Evolutionary conservation across 75 land plant species (phyloP).

Genomic region (Picea sitchensis): DNA sequence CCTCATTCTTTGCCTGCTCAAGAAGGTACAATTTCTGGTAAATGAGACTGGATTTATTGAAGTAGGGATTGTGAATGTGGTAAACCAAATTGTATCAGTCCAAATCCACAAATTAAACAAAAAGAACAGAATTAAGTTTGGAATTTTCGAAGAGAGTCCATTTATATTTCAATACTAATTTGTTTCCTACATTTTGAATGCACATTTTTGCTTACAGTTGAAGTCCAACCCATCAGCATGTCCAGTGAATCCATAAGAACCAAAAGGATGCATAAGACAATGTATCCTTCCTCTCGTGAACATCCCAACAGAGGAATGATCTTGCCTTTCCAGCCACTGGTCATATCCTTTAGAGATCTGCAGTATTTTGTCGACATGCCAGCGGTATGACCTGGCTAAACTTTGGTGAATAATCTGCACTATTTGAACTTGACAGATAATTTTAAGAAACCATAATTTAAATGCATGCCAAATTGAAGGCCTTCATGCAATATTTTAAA

Average conservation of each 20-base stretch:
- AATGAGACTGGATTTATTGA: neutral
- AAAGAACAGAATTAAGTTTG: neutral
- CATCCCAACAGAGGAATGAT: constrained; percentile 24
- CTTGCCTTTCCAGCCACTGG: constrained; percentile 63
- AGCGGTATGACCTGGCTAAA: constrained; percentile 20
- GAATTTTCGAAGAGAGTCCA: neutral
- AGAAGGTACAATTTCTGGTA: constrained; percentile 3
- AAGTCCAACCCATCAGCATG: neutral
- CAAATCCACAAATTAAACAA: neutral
- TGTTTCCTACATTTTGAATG: neutral
- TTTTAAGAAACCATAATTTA: neutral
- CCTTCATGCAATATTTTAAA: too few species aligned
- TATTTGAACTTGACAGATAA: neutral
- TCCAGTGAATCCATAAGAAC: constrained; percentile 4
- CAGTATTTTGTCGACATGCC: constrained; percentile 70
- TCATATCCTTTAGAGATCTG: constrained; percentile 54
- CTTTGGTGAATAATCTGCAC: neutral
- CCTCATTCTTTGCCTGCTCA: too few species aligned
- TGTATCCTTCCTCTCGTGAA: neutral
- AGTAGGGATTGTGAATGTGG: neutral
- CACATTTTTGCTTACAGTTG: neutral
- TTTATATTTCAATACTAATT: neutral
- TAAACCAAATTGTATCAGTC: neutral
- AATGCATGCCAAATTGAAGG: too few species aligned
- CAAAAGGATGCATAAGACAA: neutral